phyloP scores from a whole-genome alignment of 1,284 basidiomycete genomes.

The Ganoderma multipileum region DNA sequence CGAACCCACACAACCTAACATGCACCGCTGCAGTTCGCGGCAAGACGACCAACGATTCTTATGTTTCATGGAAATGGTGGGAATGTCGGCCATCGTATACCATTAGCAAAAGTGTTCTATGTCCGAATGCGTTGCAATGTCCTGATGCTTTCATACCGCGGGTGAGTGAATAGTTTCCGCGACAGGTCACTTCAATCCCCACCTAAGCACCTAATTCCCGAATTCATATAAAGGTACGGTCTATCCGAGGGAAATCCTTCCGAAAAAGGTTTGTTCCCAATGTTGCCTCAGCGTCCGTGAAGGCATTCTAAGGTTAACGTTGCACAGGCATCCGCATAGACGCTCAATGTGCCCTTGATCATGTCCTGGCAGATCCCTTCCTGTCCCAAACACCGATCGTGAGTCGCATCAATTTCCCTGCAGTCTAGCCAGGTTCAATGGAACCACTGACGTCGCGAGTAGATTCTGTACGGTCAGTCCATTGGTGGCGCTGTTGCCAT shows the following conservation, averaged over 20 bases:
- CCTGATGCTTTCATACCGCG: constrained; percentile 88
- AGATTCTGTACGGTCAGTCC: constrained; percentile 92
- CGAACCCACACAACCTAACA: not conserved
- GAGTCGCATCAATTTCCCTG: constrained; percentile 30
- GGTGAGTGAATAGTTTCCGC: constrained; percentile 51
- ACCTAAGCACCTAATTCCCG: not conserved
- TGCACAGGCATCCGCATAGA: constrained; percentile 78
- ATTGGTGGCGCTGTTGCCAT: constrained; percentile 97
- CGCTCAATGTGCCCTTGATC: constrained; percentile 83
- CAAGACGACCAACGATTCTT: constrained; percentile 80
- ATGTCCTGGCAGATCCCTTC: constrained; percentile 71
- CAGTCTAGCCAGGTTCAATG: constrained; percentile 11
- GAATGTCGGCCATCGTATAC: constrained; percentile 87
- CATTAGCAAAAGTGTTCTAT: constrained; percentile 88
- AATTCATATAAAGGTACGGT: constrained; percentile 67
- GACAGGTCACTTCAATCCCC: not conserved
- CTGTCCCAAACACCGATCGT: constrained; percentile 77
- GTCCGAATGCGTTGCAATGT: constrained; percentile 88
- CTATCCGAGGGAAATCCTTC: constrained; percentile 83
- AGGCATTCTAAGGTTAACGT: constrained; percentile 17
- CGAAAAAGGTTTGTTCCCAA: constrained; percentile 68
- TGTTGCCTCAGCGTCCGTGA: not conserved
- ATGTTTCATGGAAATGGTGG: constrained; percentile 94
- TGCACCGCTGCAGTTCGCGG: constrained; percentile 52
- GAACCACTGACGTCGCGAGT: not conserved